Base-by-base conservation (phyloP, 495 filamentous ascomycete species). In the Neurospora sp. region DNA sequence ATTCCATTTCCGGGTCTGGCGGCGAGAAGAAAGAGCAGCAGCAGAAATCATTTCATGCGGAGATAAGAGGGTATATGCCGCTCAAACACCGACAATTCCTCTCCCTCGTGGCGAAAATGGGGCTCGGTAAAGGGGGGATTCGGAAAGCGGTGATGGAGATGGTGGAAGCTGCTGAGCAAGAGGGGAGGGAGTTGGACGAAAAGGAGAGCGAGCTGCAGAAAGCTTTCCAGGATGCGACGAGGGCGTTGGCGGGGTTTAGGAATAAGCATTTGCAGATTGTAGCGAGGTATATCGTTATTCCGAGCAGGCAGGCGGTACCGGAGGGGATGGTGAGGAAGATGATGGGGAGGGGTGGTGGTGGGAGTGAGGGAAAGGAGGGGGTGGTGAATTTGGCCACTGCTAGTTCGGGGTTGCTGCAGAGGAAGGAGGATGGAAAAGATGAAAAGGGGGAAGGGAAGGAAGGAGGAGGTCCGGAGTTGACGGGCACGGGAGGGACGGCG, bases 61-160 rank as follows among this genome's bases (percentile, higher is more conserved):
- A 97, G 74, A 96, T 97, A 88, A 90, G 93, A 37, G 86, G 82
- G 4, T 99, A 98, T 79, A 99, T 99, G 95, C 95, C 95, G 1
- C 91, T 90, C 3, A 86, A 88, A 0, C 96, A 99, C 76, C 89
- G 92, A 3, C 86, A 86, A 12, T 97, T 99, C 80, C 83, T 99
- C 0, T 88, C 92, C 74, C 86, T 92, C 47, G 86, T 97, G 12
- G 87, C 86, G n/a, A 82, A 80, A 16, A 89, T 93, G 38, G 75
- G 69, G 16, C 71, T 71, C 0, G 75, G 53, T 0, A 37, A 18
- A 3, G 53, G 76, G 1, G 77, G 78, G 5, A 45, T 76, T 31
- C 71, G 74, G 1, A 75, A 40, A 5, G 75, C 31, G 16, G 73
- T 78, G 38, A 69, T 31, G 45, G 41, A 41, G 37, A 42, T 78